Conservation (phyloP, 139 green algal species). For the Picochlorum costavermella region DNA sequence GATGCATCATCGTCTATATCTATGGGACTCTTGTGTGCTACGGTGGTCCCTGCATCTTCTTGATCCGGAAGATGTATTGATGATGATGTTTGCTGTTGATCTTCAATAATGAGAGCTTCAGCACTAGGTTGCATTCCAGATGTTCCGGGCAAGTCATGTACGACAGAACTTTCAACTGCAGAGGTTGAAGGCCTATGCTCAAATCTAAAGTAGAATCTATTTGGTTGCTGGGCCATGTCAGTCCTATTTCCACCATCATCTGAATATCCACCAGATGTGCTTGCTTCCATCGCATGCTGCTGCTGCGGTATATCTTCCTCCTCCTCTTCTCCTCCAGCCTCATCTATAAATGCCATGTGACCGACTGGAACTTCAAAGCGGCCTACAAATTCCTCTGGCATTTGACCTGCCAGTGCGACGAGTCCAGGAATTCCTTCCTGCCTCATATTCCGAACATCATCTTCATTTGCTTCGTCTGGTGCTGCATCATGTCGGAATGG, state of each 20-base stretch:
- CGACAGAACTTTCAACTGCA: background rate
- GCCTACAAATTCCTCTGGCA: conserved; percentile 6
- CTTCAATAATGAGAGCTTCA: background rate
- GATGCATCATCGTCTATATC: background rate
- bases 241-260: no score
- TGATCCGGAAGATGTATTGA: background rate
- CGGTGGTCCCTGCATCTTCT: background rate
- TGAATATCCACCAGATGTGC: no score
- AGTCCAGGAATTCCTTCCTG: conserved; percentile 8
- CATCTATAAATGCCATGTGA: background rate
- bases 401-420: background rate
- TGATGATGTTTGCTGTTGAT: background rate
- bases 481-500: background rate
- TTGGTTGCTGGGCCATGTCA: no score
- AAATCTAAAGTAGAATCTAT: no score
- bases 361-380: conserved; percentile 10
- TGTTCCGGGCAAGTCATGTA: background rate
- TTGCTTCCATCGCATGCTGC: no score
- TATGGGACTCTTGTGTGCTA: background rate
- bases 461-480: background rate
- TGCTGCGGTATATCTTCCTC: background rate
- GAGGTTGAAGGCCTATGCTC: background rate
- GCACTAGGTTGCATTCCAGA: background rate
- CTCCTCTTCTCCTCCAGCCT: background rate
- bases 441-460: background rate